Percentiles rank a stretch among this genome's conserved stretches.
Evolutionary conservation across 73 alveolate species (phyloP).

Genomic region (Symbiodinium natans): DNA sequence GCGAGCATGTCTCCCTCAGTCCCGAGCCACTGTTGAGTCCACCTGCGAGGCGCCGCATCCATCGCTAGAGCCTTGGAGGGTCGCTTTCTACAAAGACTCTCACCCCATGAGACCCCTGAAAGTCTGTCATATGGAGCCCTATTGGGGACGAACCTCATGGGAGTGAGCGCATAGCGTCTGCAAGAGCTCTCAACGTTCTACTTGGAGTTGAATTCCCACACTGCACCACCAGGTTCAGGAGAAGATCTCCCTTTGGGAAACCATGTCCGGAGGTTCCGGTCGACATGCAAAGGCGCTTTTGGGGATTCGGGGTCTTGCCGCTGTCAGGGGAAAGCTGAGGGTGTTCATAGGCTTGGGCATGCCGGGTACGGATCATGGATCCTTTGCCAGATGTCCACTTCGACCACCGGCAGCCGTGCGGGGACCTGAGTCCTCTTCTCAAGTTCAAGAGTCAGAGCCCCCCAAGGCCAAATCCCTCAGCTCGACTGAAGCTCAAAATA

Average conservation of each 20-base stretch:
- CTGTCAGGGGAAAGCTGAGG: not conserved
- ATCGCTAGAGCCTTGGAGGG: not conserved
- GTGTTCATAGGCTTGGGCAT: not conserved
- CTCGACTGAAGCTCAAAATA: no score
- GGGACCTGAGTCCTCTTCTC: not conserved
- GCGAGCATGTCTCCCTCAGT: no score
- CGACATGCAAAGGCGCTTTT: not conserved
- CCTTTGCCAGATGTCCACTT: slow-evolving; percentile 40
- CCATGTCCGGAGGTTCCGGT: slow-evolving; percentile 29
- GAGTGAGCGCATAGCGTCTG: no score
- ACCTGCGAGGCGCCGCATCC: not conserved
- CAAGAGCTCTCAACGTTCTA: no score
- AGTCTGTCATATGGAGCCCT: no score
- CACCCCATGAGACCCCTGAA: no score
- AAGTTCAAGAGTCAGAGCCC: no score
- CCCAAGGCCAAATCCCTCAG: no score
- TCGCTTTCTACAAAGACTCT: no score
- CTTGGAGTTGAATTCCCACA: no score
- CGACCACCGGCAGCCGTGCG: slow-evolving; percentile 53
- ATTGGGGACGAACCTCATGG: no score
- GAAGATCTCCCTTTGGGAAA: slow-evolving; percentile 69
- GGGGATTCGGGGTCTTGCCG: not conserved
- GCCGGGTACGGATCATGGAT: not conserved
- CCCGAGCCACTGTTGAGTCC: no score
- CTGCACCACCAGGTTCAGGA: slow-evolving; percentile 31